A percentile compares a stretch with the other conserved stretches of the same genome.
Evolutionary conservation across 2,329 filamentous ascomycete genomes (phyloP).

Genomic region (Fusarium sublunatum): DNA sequence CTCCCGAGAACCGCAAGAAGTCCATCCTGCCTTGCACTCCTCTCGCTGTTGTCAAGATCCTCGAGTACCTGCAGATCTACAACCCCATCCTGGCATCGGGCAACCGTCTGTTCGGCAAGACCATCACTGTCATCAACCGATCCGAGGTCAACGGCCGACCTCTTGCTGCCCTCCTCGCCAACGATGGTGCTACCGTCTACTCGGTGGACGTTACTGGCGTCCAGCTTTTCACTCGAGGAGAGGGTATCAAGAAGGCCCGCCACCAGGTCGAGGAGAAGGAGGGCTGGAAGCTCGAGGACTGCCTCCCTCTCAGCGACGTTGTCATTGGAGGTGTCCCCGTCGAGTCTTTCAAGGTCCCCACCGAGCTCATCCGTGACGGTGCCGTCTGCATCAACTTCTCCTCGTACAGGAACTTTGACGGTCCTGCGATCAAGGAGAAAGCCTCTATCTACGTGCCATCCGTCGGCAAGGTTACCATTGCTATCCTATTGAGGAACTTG

Average conservation of each 20-base stretch:
- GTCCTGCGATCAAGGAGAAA: constrained; percentile 88
- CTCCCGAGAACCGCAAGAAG: constrained; percentile 80
- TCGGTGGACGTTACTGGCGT: constrained; percentile 93
- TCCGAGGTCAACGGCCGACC: constrained; percentile 96
- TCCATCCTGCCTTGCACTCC: constrained; percentile 96
- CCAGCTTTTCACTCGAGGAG: constrained; percentile 90
- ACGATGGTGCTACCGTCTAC: constrained; percentile 95
- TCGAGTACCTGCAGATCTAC: constrained; percentile 96
- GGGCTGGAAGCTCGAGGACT: constrained; percentile 82
- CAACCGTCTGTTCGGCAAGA: constrained; percentile 92
- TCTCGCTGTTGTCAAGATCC: constrained; percentile 94
- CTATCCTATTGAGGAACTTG: constrained; percentile 87
- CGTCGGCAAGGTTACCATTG: constrained; percentile 97
- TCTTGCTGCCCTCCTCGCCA: constrained; percentile 90
- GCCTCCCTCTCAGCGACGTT: constrained; percentile 88
- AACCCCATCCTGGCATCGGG: constrained; percentile 93
- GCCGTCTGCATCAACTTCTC: constrained; percentile 99
- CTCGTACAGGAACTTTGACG: constrained; percentile 91
- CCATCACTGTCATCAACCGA: constrained; percentile 95
- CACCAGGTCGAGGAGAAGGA: constrained; percentile 90
- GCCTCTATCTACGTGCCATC: constrained; percentile 97
- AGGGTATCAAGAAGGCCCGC: constrained; percentile 84
- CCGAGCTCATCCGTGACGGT: constrained; percentile 83
- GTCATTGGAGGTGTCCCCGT: constrained; percentile 93
- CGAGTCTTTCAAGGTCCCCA: constrained; percentile 90